Percentiles rank a stretch among this genome's conserved stretches.
These are phyloP conservation scores for Hypoxylon subgilvum DNA, from an alignment of 495 filamentous ascomycete species.

Conservation along the genomic window DNA sequence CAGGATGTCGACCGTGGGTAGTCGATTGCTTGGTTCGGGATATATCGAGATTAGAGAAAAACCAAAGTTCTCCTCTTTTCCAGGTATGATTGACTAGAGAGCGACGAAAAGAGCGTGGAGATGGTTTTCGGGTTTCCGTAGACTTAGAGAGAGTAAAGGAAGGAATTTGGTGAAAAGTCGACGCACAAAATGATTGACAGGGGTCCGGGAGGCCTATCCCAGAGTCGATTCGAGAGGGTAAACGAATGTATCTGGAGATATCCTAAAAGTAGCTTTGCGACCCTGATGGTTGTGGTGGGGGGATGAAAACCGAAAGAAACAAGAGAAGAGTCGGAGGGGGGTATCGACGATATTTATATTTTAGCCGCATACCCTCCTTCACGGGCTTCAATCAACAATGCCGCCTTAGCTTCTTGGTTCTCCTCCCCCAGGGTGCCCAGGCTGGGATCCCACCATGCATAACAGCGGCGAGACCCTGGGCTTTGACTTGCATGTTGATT, in stretches of 20 bases:
- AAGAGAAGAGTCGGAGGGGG: constrained; percentile 40
- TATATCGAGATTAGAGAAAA: constrained; percentile 37
- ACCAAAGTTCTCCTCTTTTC: constrained; percentile 20
- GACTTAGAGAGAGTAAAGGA: constrained; percentile 38
- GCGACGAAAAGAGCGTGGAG: constrained; percentile 53
- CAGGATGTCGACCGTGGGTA: constrained; percentile 46
- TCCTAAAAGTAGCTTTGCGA: constrained; percentile 56
- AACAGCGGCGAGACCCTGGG: constrained; percentile 23
- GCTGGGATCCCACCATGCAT: constrained; percentile 8
- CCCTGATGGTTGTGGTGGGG: constrained; percentile 58
- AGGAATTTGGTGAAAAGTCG: constrained; percentile 43
- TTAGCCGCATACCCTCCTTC: constrained; percentile 29
- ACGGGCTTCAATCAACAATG: neutral
- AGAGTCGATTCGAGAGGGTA: constrained; percentile 40
- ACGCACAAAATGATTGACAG: constrained; percentile 60
- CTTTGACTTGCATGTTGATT: constrained; percentile 26
- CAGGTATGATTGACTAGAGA: constrained; percentile 48
- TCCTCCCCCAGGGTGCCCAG: constrained; percentile 3
- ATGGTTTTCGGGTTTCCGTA: constrained; percentile 23
- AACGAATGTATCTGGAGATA: constrained; percentile 51
- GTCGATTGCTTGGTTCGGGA: too few species aligned
- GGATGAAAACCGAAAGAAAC: constrained; percentile 43
- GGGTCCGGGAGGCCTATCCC: constrained; percentile 57
- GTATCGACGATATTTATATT: constrained; percentile 51
- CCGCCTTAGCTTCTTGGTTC: constrained; percentile 10